Evolutionary conservation across 2,329 filamentous ascomycete species (phyloP), one percentile per base, ranked within the genome.

Genomic region (Fusarium proliferatum): DNA sequence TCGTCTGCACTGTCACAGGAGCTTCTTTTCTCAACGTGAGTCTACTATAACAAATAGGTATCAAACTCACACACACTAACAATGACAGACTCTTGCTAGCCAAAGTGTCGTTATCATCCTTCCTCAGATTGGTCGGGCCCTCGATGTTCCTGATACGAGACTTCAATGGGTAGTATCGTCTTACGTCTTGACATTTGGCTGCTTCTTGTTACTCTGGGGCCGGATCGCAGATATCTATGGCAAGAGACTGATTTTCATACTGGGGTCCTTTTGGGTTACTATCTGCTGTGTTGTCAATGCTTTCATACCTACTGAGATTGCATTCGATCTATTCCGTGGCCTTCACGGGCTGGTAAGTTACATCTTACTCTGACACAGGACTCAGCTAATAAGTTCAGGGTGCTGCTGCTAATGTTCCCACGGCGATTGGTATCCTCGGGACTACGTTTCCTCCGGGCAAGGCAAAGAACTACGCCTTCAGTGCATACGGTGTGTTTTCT

Each of bases 401-500:
- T 4, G 89, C 90, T 33, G 91, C 92, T 4, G 90, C 91, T 21
- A 93, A 92, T 76, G 90, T 93, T 1, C 91, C 92, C 0, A 93
- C 91, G 0, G 92, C 91, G 0, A 89, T 94, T 76, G 92, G 92
- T 1, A 93, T 93, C 43, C 80, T 94, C 6, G 91, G 91, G 1
- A 88, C 88, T 3, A 92, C 90, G 0, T 93, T 93, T 61, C 88
- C 88, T 2, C 90, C 91, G 0, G 90, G 91, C 0, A 90, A 89
- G 71, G 88, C 90, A 8, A 93, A 93, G 81, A 93, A 92, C 75
- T 92, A 92, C 77, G 91, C 91, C 3, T 93, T 94, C 73, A 89
- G 88, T 42, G 85, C 87, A 28, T 93, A 92, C 65, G 86, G 86
- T 87, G 82, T 61, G 23, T 48, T n/a, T 9, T 10, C 23, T n/a